Base-by-base conservation (phyloP, 73 alveolate species). In the Symbiodinium natans region DNA sequence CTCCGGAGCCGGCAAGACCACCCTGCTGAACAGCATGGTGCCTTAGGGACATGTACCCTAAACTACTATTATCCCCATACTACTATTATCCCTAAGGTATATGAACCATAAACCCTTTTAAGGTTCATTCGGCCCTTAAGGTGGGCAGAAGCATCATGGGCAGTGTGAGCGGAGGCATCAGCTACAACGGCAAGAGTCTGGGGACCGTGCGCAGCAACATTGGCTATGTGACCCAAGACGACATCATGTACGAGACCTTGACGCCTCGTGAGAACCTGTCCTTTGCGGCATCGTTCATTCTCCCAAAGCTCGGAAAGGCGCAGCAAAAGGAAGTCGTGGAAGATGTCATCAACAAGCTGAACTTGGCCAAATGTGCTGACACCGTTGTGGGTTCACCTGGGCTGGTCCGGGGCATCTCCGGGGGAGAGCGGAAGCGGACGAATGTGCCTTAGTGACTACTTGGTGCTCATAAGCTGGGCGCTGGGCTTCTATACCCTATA, bases 1-100 rank as follows among this genome's bases (percentile, higher is more conserved):
- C 36, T 86, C 94, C 0, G 94, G 94, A 4, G 94, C 94, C 3
- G 94, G 94, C 34, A 86, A 86, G 39, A 86, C 94, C 36, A 86
- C 94, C 83, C 39, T 86, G 94, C 83, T 86, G 41, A 86, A 86
- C 63, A 74, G 94, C 94, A 86, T 86, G n/a, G 94, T n/a, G n/a
- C n/a, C n/a, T n/a, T n/a, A n/a, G n/a, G n/a, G n/a, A n/a, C n/a
- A n/a, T n/a, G n/a, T n/a, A n/a, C n/a, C n/a, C n/a, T n/a, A n/a
- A n/a, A n/a, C n/a, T n/a, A n/a, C n/a, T n/a, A n/a, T n/a, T n/a
- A n/a, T n/a, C n/a, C n/a, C n/a, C n/a, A n/a, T n/a, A n/a, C n/a
- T n/a, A n/a, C n/a, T n/a, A n/a, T n/a, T n/a, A n/a, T n/a, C n/a
- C n/a, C n/a, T n/a, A n/a, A n/a, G n/a, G n/a, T n/a, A n/a, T n/a